These are phyloP conservation scores for Vitellaria paradoxa DNA, from an alignment of 179 eudicot species.

Conservation along the genomic window DNA sequence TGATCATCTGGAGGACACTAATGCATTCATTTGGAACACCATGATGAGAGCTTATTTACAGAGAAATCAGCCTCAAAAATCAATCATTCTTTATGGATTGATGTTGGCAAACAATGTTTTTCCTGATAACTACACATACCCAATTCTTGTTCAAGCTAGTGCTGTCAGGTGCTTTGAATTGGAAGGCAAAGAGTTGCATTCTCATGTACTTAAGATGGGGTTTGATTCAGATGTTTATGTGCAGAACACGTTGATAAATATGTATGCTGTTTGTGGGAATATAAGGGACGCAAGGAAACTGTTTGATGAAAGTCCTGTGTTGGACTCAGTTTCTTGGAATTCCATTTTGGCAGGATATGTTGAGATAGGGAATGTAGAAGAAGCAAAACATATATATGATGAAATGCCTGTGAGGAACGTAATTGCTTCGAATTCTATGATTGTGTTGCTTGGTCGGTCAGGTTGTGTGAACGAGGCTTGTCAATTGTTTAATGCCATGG, in stretches of 20 bases:
- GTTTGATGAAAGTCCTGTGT: constrained; percentile 70
- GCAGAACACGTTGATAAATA: constrained; percentile 47
- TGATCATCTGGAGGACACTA: constrained; percentile 33
- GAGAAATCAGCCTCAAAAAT: constrained; percentile 22
- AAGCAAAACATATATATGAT: constrained; percentile 44
- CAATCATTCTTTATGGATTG: constrained; percentile 39
- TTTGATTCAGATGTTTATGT: constrained; percentile 58
- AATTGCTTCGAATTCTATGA: constrained; percentile 72
- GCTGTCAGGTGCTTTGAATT: constrained; percentile 18
- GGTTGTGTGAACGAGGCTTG: constrained; percentile 45
- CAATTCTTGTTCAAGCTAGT: constrained; percentile 52
- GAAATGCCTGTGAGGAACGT: constrained; percentile 52
- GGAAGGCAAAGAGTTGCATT: constrained; percentile 56
- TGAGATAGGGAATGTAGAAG: constrained; percentile 30
- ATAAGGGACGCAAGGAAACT: constrained; percentile 46
- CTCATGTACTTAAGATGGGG: constrained; percentile 62
- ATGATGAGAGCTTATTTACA: constrained; percentile 54
- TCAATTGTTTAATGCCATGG: constrained; percentile 41
- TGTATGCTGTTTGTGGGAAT: constrained; percentile 51
- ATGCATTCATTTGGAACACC: constrained; percentile 63
- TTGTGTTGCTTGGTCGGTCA: constrained; percentile 52
- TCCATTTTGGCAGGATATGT: constrained; percentile 67
- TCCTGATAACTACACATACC: constrained; percentile 57
- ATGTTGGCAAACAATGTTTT: constrained; percentile 32
- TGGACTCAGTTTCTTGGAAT: constrained; percentile 65